Evolutionary conservation across 2,329 filamentous ascomycete genomes (phyloP).

Genomic region (Mycosphaerella sp.): DNA sequence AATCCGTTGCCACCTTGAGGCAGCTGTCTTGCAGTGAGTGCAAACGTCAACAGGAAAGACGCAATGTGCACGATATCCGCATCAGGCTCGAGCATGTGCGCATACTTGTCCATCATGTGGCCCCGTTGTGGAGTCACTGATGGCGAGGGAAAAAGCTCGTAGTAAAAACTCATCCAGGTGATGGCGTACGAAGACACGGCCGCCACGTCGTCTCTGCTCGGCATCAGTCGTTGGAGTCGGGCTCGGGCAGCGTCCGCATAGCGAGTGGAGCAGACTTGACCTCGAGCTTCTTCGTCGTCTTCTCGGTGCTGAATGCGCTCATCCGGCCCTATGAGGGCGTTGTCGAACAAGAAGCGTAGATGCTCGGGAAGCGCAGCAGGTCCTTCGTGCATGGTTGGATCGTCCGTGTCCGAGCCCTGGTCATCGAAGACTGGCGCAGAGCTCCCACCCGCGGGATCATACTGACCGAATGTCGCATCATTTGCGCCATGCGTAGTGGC

Average conservation of each 20-base stretch:
- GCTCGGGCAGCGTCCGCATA: constrained; percentile 19
- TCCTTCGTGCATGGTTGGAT: neutral
- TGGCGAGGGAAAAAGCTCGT: constrained; percentile 24
- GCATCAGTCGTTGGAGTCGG: constrained; percentile 24
- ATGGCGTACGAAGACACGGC: constrained; percentile 21
- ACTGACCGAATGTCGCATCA: neutral
- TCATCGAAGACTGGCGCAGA: neutral
- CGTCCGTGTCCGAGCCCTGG: constrained; percentile 4
- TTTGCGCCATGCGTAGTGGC: constrained; percentile 3
- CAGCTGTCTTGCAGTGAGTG: constrained; percentile 29
- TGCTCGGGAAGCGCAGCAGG: constrained; percentile 21
- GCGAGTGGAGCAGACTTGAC: constrained; percentile 10
- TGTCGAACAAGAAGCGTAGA: constrained; percentile 30
- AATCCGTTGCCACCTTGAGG: constrained; percentile 7
- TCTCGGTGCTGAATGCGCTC: constrained; percentile 1
- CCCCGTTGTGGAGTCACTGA: constrained; percentile 17
- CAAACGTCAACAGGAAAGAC: constrained; percentile 27
- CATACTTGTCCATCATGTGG: constrained; percentile 27
- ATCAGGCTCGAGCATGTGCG: constrained; percentile 21
- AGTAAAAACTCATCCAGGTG: constrained; percentile 29
- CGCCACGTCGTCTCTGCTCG: constrained; percentile 23
- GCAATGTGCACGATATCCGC: constrained; percentile 27
- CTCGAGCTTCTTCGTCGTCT: neutral
- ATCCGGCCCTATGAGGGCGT: constrained; percentile 25
- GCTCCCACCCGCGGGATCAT: neutral